These are phyloP conservation scores for Perilla frutescens DNA, from an alignment of 257 asterid species.

Conservation along the genomic window DNA sequence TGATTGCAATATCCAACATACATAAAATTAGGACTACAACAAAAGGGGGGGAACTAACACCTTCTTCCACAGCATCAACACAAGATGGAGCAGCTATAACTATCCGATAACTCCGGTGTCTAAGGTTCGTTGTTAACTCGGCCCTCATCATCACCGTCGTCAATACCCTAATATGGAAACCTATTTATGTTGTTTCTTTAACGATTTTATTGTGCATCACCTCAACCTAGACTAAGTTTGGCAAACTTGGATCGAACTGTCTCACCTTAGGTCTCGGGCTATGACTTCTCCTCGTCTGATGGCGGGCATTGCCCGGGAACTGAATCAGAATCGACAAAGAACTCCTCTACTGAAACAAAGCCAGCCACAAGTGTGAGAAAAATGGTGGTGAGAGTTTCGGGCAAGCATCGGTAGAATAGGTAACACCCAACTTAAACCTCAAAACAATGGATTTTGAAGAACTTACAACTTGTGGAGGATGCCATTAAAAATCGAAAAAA, in stretches of 20 bases:
- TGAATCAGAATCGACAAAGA: constrained; percentile 88
- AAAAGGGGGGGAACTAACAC: background rate
- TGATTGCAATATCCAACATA: constrained; percentile 34
- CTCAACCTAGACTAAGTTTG: constrained; percentile 42
- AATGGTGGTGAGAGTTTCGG: background rate
- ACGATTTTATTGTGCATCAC: constrained; percentile 41
- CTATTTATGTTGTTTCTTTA: constrained; percentile 30
- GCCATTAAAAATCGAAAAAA: background rate
- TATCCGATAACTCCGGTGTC: constrained; percentile 27
- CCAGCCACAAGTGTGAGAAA: constrained; percentile 22
- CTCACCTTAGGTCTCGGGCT: constrained; percentile 45
- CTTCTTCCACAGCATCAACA: constrained; percentile 39
- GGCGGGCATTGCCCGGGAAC: constrained; percentile 72
- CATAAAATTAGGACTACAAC: constrained; percentile 28
- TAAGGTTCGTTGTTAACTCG: constrained; percentile 36
- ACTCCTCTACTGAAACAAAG: constrained; percentile 80
- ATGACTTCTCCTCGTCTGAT: constrained; percentile 84
- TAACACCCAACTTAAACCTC: too few species aligned
- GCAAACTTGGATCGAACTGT: constrained; percentile 29
- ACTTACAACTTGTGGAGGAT: background rate
- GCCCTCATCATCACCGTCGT: constrained; percentile 22
- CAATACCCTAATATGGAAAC: constrained; percentile 36
- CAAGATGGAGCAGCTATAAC: constrained; percentile 32
- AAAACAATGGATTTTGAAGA: background rate
- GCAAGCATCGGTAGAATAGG: too few species aligned